These are phyloP conservation scores for Pseudognaphalium luteoalbum DNA, from an alignment of 129 eudicot genomes.

Conservation along the genomic window DNA sequence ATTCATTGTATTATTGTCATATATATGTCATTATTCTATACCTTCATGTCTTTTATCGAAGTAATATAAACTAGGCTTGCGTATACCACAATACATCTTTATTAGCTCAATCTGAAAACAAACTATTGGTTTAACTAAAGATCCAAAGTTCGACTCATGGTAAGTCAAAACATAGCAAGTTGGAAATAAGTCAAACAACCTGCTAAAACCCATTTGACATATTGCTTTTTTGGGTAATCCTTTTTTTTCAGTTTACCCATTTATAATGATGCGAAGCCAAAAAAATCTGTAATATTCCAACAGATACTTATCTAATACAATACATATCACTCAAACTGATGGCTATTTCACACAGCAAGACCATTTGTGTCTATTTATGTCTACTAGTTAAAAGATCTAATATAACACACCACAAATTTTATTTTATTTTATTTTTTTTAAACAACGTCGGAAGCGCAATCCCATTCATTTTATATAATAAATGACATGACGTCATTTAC, in stretches of 20 bases:
- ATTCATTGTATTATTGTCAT: neutral
- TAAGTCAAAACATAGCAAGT: no score
- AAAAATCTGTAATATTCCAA: neutral
- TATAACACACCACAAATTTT: no score
- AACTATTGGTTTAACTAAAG: neutral
- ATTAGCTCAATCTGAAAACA: neutral
- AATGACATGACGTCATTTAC: no score
- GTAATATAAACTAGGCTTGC: neutral
- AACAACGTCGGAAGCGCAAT: no score
- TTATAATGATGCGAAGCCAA: no score
- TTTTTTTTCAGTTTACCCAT: no score
- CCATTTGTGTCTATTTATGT: neutral
- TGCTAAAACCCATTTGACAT: neutral
- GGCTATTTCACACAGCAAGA: constrained; percentile 1
- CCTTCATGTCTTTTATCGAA: neutral
- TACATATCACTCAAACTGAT: neutral
- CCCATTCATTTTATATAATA: no score
- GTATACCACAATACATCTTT: neutral
- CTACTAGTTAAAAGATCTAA: neutral
- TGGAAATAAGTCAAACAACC: no score
- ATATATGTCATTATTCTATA: constrained; percentile 3
- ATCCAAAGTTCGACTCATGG: neutral
- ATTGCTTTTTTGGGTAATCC: no score
- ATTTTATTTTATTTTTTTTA: no score
- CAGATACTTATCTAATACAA: neutral